Conservation (phyloP, 768 basidiomycete genomes). For the Xanthoconium purpureum region DNA sequence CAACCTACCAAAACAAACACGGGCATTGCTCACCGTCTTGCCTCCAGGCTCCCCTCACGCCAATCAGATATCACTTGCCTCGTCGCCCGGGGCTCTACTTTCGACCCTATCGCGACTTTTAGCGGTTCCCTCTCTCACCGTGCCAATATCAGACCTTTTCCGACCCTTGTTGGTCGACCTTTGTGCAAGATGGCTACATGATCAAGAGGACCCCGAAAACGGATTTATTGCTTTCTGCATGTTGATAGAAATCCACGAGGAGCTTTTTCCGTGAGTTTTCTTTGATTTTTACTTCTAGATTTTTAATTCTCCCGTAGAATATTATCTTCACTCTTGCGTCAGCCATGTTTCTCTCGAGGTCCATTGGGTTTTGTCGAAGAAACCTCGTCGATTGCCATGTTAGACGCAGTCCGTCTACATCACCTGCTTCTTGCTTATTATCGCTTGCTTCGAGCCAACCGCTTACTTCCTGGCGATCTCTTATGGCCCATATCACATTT, state of each 20-base stretch:
- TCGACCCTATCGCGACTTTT: slow-evolving; percentile 58
- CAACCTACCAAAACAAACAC: slow-evolving; percentile 54
- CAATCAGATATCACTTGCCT: slow-evolving; percentile 36
- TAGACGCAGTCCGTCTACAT: slow-evolving; percentile 55
- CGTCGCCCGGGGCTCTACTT: slow-evolving; percentile 45
- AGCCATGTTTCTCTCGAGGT: slow-evolving; percentile 44
- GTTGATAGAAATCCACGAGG: slow-evolving; percentile 65
- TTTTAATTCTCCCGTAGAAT: slow-evolving; percentile 40
- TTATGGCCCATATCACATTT: slow-evolving; percentile 55
- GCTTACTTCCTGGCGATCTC: slow-evolving; percentile 58
- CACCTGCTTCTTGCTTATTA: slow-evolving; percentile 75
- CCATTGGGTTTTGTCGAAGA: slow-evolving; percentile 49
- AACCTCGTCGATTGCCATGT: slow-evolving; percentile 24
- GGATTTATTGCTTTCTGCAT: slow-evolving; percentile 58
- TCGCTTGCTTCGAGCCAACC: slow-evolving; percentile 73
- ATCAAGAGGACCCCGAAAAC: slow-evolving; percentile 44
- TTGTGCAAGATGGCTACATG: slow-evolving; percentile 77
- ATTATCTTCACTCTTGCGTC: slow-evolving; percentile 48
- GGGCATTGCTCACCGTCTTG: slow-evolving; percentile 42
- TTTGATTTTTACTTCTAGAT: not conserved
- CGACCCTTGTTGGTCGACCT: slow-evolving; percentile 78
- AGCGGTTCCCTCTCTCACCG: slow-evolving; percentile 58
- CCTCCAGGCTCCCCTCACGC: slow-evolving; percentile 42
- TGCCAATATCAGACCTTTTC: slow-evolving; percentile 60
- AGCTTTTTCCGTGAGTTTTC: slow-evolving; percentile 63